These are phyloP conservation scores for Achaetomiella virescens DNA, from an alignment of 495 filamentous ascomycete species.

Conservation along the genomic window DNA sequence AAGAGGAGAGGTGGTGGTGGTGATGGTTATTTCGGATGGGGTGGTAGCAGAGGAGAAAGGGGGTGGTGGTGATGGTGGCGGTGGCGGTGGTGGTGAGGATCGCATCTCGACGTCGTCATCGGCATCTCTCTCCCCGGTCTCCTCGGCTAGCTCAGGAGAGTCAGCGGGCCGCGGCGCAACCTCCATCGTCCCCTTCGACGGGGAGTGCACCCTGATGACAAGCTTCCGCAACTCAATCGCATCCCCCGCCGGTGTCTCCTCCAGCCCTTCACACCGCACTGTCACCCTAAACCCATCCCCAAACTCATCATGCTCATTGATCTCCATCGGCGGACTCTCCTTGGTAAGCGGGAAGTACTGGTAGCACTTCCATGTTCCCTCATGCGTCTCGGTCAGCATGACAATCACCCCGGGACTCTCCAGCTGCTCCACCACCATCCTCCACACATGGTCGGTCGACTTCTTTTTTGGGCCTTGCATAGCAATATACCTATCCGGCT, in stretches of 20 bases:
- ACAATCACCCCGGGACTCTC: constrained; percentile 76
- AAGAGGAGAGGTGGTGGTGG: not conserved
- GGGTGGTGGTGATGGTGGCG: too few relatives aligned
- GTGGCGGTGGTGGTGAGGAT: not conserved
- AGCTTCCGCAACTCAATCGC: constrained; percentile 51
- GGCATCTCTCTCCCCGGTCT: constrained; percentile 1
- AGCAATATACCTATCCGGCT: constrained; percentile 46
- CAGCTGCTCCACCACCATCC: constrained; percentile 89
- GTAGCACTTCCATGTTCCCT: constrained; percentile 78
- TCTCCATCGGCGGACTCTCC: constrained; percentile 45
- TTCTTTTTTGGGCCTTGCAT: constrained; percentile 76
- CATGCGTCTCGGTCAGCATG: constrained; percentile 91
- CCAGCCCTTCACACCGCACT: constrained; percentile 46
- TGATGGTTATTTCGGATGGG: not conserved
- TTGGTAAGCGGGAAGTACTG: constrained; percentile 73
- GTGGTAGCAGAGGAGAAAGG: not conserved
- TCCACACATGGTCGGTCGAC: constrained; percentile 76
- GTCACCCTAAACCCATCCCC: constrained; percentile 54
- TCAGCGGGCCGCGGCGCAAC: not conserved
- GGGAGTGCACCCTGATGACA: constrained; percentile 36
- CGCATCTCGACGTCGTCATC: constrained; percentile 22
- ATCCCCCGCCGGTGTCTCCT: constrained; percentile 41
- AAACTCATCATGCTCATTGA: constrained; percentile 58
- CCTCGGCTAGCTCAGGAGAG: not conserved
- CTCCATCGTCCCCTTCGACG: not conserved